Percentiles rank a stretch among this genome's conserved stretches.
Conservation (phyloP, 306 rosid species). For the Quercus glauca region DNA sequence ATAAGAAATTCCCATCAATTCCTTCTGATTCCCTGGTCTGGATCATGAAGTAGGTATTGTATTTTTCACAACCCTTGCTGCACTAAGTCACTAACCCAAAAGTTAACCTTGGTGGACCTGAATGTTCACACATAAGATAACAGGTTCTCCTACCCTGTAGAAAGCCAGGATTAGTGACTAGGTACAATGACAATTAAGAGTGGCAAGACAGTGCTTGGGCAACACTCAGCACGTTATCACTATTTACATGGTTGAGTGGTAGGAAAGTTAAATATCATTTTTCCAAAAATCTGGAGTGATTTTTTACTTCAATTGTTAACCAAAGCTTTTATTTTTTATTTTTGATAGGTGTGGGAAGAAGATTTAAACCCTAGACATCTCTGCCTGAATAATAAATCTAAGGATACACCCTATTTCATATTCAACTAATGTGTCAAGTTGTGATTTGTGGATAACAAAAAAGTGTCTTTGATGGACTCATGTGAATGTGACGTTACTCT, state of each 20-base stretch:
- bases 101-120: not conserved
- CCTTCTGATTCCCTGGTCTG: not conserved
- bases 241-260: not conserved
- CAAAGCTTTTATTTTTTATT: too few relatives aligned
- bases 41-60: not conserved
- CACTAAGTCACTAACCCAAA: not conserved
- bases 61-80: not conserved
- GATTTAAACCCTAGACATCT: too few relatives aligned
- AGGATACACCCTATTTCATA: too few relatives aligned
- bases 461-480: too few relatives aligned
- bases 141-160: not conserved
- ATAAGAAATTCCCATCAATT: not conserved
- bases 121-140: not conserved
- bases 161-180: not conserved
- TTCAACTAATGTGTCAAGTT: too few relatives aligned
- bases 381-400: too few relatives aligned
- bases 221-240: not conserved
- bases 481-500: too few relatives aligned
- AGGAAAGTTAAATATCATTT: not conserved
- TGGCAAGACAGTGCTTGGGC: not conserved
- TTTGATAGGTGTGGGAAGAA: too few relatives aligned
- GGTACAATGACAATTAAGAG: not conserved
- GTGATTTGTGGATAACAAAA: too few relatives aligned
- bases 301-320: not conserved
- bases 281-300: not conserved